These are phyloP conservation scores for Cymbidium sinense DNA, from an alignment of 106 monocot genomes.

Conservation along the genomic window DNA sequence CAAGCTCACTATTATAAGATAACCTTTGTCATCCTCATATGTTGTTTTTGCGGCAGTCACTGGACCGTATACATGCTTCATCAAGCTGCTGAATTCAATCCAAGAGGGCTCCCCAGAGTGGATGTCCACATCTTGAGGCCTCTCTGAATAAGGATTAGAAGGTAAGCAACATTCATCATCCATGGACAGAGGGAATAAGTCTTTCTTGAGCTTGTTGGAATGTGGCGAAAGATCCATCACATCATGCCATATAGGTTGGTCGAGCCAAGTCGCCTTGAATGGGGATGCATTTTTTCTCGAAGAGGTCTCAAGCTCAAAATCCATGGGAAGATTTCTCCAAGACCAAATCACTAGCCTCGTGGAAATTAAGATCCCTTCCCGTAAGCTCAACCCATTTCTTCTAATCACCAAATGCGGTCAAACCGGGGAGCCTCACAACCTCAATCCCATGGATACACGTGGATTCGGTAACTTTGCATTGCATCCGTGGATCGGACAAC, in stretches of 20 bases:
- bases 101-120: too few relatives aligned
- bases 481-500: constrained; percentile 48
- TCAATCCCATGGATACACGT: constrained; percentile 52
- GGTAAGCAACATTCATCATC: too few relatives aligned
- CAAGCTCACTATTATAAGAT: too few relatives aligned
- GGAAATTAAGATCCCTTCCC: constrained; percentile 41
- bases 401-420: constrained; percentile 21
- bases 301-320: constrained; percentile 44
- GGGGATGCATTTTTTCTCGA: constrained; percentile 13
- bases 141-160: too few relatives aligned
- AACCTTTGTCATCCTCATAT: constrained; percentile 59
- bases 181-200: constrained; percentile 29
- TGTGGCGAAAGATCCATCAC: too few relatives aligned
- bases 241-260: constrained; percentile 36
- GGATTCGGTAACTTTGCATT: constrained; percentile 50
- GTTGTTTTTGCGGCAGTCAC: constrained; percentile 64
- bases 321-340: constrained; percentile 45
- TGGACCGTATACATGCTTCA: constrained; percentile 42
- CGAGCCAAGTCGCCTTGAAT: constrained; percentile 32
- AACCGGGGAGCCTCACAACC: constrained; percentile 35
- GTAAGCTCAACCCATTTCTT: too few relatives aligned
- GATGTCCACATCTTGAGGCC: too few relatives aligned
- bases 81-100: too few relatives aligned
- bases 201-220: constrained; percentile 47
- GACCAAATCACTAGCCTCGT: constrained; percentile 45